Percentiles rank a stretch among this genome's conserved stretches.
These are phyloP conservation scores for Leccinum colubrinum DNA, from an alignment of 1,284 basidiomycete species.

Conservation along the genomic window DNA sequence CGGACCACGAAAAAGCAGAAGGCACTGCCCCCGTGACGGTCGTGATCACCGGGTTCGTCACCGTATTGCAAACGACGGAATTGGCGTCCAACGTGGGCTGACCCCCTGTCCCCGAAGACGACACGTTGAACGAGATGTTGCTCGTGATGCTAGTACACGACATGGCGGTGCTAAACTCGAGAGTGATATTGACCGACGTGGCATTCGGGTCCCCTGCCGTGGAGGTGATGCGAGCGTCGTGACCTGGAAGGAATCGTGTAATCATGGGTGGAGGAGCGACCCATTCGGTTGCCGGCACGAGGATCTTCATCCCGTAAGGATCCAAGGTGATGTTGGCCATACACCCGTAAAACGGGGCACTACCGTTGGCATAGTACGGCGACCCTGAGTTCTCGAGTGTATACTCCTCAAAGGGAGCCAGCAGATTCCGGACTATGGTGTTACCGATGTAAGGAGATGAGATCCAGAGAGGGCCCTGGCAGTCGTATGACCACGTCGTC, in stretches of 20 bases:
- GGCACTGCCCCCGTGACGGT: slow-evolving; percentile 51
- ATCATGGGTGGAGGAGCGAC: slow-evolving; percentile 66
- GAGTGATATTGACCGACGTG: too few relatives aligned
- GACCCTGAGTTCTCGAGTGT: slow-evolving; percentile 61
- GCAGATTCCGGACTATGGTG: slow-evolving; percentile 66
- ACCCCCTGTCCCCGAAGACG: slow-evolving; percentile 63
- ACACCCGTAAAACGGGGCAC: slow-evolving; percentile 73
- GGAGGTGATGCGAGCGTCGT: slow-evolving; percentile 71
- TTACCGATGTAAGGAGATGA: slow-evolving; percentile 70
- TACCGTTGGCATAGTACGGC: slow-evolving; percentile 54
- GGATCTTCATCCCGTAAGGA: slow-evolving; percentile 77
- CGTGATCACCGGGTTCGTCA: slow-evolving; percentile 46
- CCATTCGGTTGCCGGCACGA: slow-evolving; percentile 73
- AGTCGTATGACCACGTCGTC: slow-evolving; percentile 60
- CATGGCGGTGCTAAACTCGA: too few relatives aligned
- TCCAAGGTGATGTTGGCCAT: slow-evolving; percentile 62
- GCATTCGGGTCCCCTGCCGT: slow-evolving; percentile 32
- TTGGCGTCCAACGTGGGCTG: slow-evolving; percentile 47
- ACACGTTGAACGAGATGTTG: slow-evolving; percentile 52
- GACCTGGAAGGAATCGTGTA: slow-evolving; percentile 79
- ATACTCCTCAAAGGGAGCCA: slow-evolving; percentile 82
- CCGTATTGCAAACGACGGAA: slow-evolving; percentile 46
- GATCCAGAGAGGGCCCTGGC: slow-evolving; percentile 62
- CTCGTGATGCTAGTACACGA: too few relatives aligned
- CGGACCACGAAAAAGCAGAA: slow-evolving; percentile 72